phyloP scores from a whole-genome alignment of 176 grass and related monocot genomes.

The Phyllostachys edulis region DNA sequence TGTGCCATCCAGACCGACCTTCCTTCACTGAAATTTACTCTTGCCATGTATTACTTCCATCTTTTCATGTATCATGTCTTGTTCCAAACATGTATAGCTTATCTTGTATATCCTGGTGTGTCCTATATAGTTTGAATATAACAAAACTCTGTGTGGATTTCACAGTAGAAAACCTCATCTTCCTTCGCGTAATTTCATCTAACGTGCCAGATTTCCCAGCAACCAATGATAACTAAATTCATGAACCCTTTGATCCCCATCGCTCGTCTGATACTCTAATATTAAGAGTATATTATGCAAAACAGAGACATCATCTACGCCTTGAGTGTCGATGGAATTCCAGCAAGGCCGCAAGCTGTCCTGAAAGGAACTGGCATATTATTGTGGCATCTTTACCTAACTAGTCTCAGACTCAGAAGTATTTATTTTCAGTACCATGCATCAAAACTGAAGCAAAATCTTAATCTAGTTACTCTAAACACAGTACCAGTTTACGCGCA shows the following conservation, averaged over 20 bases:
- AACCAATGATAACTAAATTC: background rate
- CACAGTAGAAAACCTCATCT: too few relatives aligned
- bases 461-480: background rate
- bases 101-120: too few relatives aligned
- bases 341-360: background rate
- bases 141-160: too few relatives aligned
- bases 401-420: background rate
- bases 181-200: too few relatives aligned
- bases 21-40: too few relatives aligned
- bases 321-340: background rate
- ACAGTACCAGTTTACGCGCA: background rate
- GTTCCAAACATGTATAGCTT: too few relatives aligned
- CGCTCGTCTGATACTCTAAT: background rate
- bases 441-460: background rate
- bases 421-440: background rate
- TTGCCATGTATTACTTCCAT: too few relatives aligned
- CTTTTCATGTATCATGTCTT: too few relatives aligned
- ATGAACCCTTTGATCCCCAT: background rate
- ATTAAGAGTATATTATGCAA: background rate
- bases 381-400: background rate
- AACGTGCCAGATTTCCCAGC: background rate
- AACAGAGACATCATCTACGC: background rate
- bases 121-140: too few relatives aligned
- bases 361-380: background rate
- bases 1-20: too few relatives aligned